Percentiles rank a stretch among this genome's conserved stretches.
Conservation (phyloP, 371 early-diverging fungal species). For the Mortierella sp. region DNA sequence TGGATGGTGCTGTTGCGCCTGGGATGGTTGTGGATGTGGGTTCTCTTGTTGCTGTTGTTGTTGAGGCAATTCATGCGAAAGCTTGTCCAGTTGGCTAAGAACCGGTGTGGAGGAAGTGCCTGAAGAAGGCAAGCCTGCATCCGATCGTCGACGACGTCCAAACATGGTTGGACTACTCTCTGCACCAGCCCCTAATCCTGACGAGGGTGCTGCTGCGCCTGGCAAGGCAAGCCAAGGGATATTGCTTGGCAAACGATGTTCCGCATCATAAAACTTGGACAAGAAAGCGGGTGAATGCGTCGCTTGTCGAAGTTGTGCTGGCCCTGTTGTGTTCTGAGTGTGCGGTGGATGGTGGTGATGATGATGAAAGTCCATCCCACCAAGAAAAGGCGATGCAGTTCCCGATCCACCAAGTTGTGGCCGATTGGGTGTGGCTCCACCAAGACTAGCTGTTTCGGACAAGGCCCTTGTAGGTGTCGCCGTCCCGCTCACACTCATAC, state of each 20-base stretch:
- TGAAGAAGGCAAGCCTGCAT: slow-evolving; percentile 17
- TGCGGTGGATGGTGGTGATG: slow-evolving; percentile 6
- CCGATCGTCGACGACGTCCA: slow-evolving; percentile 40
- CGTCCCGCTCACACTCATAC: no score
- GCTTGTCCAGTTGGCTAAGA: not conserved
- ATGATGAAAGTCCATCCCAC: slow-evolving; percentile 9
- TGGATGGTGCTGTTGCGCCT: slow-evolving; percentile 10
- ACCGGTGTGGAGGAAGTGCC: slow-evolving; percentile 31
- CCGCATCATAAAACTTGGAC: slow-evolving; percentile 33
- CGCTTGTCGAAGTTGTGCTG: slow-evolving; percentile 28
- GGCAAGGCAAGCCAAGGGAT: slow-evolving; percentile 51
- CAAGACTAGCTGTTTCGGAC: not conserved
- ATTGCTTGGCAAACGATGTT: slow-evolving; percentile 18
- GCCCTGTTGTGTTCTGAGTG: not conserved
- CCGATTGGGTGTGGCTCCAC: not conserved
- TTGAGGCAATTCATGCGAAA: not conserved
- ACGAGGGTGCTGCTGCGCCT: slow-evolving; percentile 7
- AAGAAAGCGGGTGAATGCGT: slow-evolving; percentile 44
- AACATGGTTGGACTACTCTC: slow-evolving; percentile 14
- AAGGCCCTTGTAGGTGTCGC: not conserved
- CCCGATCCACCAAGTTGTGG: slow-evolving; percentile 14
- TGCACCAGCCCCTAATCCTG: not conserved
- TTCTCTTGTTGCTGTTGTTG: not conserved
- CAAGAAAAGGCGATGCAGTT: slow-evolving; percentile 25
- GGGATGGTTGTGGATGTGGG: slow-evolving; percentile 14